These are phyloP conservation scores for Bullera alba DNA, from an alignment of 768 basidiomycete species.

Conservation along the genomic window DNA sequence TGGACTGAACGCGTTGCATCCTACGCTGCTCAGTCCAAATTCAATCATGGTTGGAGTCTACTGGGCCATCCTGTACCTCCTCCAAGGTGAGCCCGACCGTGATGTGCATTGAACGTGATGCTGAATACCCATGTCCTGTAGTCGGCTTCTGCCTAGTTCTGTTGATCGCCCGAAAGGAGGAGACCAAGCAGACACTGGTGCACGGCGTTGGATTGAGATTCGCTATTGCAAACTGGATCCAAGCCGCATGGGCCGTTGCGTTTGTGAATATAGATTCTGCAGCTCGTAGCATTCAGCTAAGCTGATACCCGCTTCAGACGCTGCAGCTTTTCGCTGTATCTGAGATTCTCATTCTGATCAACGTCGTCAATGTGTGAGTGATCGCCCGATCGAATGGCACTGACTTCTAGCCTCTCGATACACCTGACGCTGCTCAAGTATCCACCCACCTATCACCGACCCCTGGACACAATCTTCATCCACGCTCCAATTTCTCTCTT, in stretches of 20 bases:
- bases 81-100: conserved; percentile 30
- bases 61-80: conserved; percentile 42
- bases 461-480: conserved; percentile 72
- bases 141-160: conserved; percentile 79
- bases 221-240: conserved; percentile 69
- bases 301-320: conserved; percentile 48
- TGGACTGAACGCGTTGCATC: conserved; percentile 38
- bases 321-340: conserved; percentile 69
- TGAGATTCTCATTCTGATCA: conserved; percentile 64
- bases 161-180: conserved; percentile 61
- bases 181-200: conserved; percentile 71
- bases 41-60: conserved; percentile 43
- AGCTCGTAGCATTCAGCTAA: neutral
- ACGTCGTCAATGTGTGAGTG: conserved; percentile 57
- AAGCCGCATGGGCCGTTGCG: conserved; percentile 71
- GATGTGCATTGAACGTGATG: neutral
- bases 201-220: conserved; percentile 75
- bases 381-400: neutral
- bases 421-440: conserved; percentile 71
- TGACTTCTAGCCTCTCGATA: conserved; percentile 55
- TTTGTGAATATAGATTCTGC: conserved; percentile 52
- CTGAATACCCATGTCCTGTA: conserved; percentile 59
- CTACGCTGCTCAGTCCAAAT: conserved; percentile 61
- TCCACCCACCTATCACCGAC: conserved; percentile 47
- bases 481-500: conserved; percentile 64